These are phyloP conservation scores for Aspergillus quadrilineatus DNA, from an alignment of 2,329 filamentous ascomycete species.

Conservation along the genomic window DNA sequence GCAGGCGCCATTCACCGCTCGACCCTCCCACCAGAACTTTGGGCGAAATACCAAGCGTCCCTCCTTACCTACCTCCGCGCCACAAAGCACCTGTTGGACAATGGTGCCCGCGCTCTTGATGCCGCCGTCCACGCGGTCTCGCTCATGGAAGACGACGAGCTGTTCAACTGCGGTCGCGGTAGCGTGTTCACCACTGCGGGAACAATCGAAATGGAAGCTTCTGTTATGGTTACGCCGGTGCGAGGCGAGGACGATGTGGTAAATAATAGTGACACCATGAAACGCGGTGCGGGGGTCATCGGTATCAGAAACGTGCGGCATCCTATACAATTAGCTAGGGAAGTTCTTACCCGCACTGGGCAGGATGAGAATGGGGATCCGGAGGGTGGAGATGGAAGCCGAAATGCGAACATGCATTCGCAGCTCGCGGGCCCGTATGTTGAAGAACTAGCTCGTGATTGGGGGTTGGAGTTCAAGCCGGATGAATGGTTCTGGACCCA, in stretches of 20 bases:
- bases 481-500: conserved; percentile 76
- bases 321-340: conserved; percentile 70
- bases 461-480: conserved; percentile 67
- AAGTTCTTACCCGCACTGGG: conserved; percentile 59
- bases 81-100: conserved; percentile 42
- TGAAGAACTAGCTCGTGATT: conserved; percentile 62
- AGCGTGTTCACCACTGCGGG: conserved; percentile 84
- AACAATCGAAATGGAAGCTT: conserved; percentile 81
- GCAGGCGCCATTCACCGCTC: conserved; percentile 67
- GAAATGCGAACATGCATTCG: conserved; percentile 54
- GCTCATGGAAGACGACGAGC: conserved; percentile 72
- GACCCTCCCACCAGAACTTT: conserved; percentile 59
- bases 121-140: conserved; percentile 72
- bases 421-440: conserved; percentile 67
- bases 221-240: conserved; percentile 71
- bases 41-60: conserved; percentile 58
- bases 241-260: neutral
- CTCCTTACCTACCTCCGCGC: conserved; percentile 61
- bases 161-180: conserved; percentile 82
- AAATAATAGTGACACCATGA: conserved; percentile 52
- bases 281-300: conserved; percentile 76
- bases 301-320: conserved; percentile 73
- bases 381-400: conserved; percentile 41
- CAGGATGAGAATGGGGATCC: conserved; percentile 59
- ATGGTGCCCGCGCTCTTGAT: conserved; percentile 63